A percentile compares a stretch with the other conserved stretches of the same genome.
These are phyloP conservation scores for Boletus tomentosulus DNA, from an alignment of 768 basidiomycete genomes.

Conservation along the genomic window DNA sequence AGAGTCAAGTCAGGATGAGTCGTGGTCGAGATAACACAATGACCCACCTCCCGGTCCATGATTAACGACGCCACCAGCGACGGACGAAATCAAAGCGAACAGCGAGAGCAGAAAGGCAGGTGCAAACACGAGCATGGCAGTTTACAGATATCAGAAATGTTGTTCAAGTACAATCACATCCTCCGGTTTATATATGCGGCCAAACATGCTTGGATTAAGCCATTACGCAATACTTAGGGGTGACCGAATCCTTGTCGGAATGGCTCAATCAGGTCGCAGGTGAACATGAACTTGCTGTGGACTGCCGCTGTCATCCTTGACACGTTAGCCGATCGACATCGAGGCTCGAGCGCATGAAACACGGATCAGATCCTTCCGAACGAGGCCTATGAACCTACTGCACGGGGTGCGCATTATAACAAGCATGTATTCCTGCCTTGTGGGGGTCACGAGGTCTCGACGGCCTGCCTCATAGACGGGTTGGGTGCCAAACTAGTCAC, in stretches of 20 bases:
- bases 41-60: constrained; percentile 7
- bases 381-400: neutral
- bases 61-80: constrained; percentile 1
- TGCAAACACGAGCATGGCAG: constrained; percentile 11
- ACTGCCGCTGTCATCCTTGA: neutral
- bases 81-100: constrained; percentile 8
- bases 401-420: neutral
- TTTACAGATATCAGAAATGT: neutral
- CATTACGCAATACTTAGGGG: neutral
- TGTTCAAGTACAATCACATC: neutral
- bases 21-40: neutral
- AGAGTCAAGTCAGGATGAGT: neutral
- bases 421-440: neutral
- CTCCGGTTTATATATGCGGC: constrained; percentile 10
- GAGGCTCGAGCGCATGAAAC: neutral
- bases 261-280: neutral
- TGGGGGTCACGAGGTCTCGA: neutral
- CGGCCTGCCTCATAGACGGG: no score
- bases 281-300: neutral
- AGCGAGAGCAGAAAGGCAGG: constrained; percentile 3
- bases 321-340: neutral
- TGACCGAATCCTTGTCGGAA: neutral
- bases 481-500: neutral
- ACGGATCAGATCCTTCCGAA: neutral
- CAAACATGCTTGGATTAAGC: neutral